These are phyloP conservation scores for Trichophyton rubrum DNA, from an alignment of 2,329 filamentous ascomycete genomes.

Conservation along the genomic window DNA sequence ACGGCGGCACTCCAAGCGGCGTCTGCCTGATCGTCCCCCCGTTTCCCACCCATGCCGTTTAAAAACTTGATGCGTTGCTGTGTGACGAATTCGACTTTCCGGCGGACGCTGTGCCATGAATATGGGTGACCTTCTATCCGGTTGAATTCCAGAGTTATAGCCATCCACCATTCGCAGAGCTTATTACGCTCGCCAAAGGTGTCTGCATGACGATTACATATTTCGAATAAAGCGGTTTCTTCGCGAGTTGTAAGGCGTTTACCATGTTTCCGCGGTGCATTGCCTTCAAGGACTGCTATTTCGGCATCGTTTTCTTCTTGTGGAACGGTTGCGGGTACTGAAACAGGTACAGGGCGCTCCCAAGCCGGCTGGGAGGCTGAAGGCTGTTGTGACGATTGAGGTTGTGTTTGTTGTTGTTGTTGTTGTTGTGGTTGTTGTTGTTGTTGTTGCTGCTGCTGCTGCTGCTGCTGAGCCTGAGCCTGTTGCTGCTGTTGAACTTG, in stretches of 20 bases:
- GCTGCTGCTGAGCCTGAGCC: background rate
- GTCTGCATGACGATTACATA: constrained; percentile 27
- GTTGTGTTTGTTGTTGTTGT: background rate
- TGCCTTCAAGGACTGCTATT: constrained; percentile 7
- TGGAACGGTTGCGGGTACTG: background rate
- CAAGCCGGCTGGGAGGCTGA: background rate
- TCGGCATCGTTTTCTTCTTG: constrained; percentile 11
- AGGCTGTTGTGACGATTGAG: background rate
- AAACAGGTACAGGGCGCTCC: background rate
- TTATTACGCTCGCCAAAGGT: constrained; percentile 31
- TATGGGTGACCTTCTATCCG: constrained; percentile 28
- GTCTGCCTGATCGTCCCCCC: constrained; percentile 24
- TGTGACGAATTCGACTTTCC: constrained; percentile 31
- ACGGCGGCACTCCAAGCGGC: constrained; percentile 28
- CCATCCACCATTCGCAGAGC: constrained; percentile 33
- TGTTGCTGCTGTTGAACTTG: background rate
- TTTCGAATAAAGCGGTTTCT: constrained; percentile 29
- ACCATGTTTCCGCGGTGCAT: constrained; percentile 21
- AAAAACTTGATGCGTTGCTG: constrained; percentile 31
- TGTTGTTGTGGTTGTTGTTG: background rate
- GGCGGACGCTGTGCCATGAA: constrained; percentile 32
- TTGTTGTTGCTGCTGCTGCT: background rate
- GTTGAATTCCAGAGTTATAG: constrained; percentile 28
- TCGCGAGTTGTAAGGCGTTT: constrained; percentile 30
- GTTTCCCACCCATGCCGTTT: constrained; percentile 23